Evolutionary conservation across 345 rosid species (phyloP), one percentile per base, ranked within the genome.

Genomic region (rapeseed (Brassica napus)): DNA sequence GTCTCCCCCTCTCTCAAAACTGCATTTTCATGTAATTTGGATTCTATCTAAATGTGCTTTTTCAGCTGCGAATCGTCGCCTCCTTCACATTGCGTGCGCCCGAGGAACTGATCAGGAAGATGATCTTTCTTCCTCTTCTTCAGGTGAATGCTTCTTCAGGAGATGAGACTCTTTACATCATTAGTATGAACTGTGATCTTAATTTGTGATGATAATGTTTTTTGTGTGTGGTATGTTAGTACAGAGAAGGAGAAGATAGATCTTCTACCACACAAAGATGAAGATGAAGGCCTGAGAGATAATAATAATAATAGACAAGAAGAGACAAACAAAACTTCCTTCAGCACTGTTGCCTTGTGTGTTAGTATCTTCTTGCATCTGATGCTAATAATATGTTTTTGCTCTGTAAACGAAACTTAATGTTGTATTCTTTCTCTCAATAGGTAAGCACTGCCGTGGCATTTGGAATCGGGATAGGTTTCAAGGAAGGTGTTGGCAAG

Each of bases 381-480:
- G 12, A 35, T 73, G 26, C 47, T 39, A 9, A 11, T 74, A 8
- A 11, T 74, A 10, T 1, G 31, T 42, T 71, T 28, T 42, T 15
- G 1, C 32, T 75, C 47, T 69, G 34, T 75, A 77, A 32, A 75
- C 49, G 60, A 70, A 68, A 71, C 16, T 49, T 62, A 52, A 63
- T 60, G 54, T 55, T 68, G 0, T 44, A 44, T 11, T 11, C 3
- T 44, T 3, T 39, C 47, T 9, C 47, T 9, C 59, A 74, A 65
- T 65, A 94, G 97, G 94, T 91, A 8, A 64, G 87, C 72, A 28
- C 91, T 74, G 97, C 97, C 0, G 93, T 90, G 81, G 94, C 88
- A 11, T 92, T 92, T 84, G 97, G 97, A 58, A 65, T 94, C 70
- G 93, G 94, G 62, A 58, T 92, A 71, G 97, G 97, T 72, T 82